Conservation (phyloP, 768 basidiomycete species). For the Termitomyces eurrhizus region DNA sequence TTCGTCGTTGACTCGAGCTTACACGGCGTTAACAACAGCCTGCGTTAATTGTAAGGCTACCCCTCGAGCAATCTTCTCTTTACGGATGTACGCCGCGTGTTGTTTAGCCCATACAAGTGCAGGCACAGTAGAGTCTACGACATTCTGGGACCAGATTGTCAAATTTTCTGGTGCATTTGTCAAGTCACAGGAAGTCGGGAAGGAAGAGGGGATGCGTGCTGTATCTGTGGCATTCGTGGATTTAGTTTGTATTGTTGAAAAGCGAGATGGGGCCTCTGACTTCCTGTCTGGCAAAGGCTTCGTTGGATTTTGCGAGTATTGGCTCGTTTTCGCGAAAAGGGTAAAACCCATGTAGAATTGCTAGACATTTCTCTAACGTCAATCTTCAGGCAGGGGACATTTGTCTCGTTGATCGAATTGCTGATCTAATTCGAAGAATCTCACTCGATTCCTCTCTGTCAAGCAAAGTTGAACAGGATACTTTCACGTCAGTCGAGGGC, state of each 20-base stretch:
- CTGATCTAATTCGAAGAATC: conserved; percentile 30
- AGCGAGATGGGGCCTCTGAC: conserved; percentile 25
- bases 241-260: conserved; percentile 38
- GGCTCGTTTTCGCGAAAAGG: conserved; percentile 63
- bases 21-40: conserved; percentile 48
- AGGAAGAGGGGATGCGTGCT: conserved; percentile 28
- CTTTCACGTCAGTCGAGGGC: not conserved
- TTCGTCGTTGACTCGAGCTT: conserved; percentile 54
- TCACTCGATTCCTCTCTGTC: conserved; percentile 17
- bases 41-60: conserved; percentile 20
- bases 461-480: not conserved
- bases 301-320: conserved; percentile 64
- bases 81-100: conserved; percentile 43
- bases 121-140: conserved; percentile 43
- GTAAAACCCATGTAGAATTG: conserved; percentile 28
- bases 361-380: not conserved
- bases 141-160: conserved; percentile 69
- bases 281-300: conserved; percentile 55
- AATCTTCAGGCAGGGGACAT: conserved; percentile 43
- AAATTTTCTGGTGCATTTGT: conserved; percentile 47
- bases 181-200: conserved; percentile 26
- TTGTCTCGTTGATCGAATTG: conserved; percentile 43
- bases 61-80: conserved; percentile 24
- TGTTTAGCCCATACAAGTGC: conserved; percentile 44
- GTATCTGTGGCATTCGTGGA: conserved; percentile 42